Base-by-base conservation (phyloP, 2,329 filamentous ascomycete genomes). In the Elsinoe arachidis region DNA sequence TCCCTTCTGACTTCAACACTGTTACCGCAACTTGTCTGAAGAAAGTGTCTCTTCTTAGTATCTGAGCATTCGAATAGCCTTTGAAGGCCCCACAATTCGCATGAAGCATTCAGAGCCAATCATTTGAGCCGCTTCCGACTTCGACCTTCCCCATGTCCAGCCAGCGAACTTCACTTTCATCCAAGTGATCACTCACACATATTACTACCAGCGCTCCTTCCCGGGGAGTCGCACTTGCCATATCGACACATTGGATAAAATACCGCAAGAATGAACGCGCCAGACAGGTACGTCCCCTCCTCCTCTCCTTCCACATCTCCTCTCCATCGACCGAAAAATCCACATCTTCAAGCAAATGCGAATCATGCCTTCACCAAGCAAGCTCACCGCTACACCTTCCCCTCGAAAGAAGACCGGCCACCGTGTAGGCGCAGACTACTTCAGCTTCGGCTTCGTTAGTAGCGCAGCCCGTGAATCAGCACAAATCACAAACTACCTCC, bases 251-350 rank as follows among this genome's bases (percentile, higher is more conserved):
- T 56, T 56, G 54, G 54, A 56, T 56, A 56, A 26, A 15, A 23
- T 11, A 5, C 30, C 23, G 14, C 43, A 55, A 65, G 64, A 55
- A 81, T 81, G 79, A 81, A 81, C 69, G 76, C 76, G 15, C 76
- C 76, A 63, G 76, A 78, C 61, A 73, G 76, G 78, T 81, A 72
- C 70, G 73, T 69, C 9, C 34, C 54, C 58, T 46, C 43, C 43
- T 55, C 49, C 57, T 56, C 55, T 21, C 53, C 23, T 21, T 35
- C 34, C 30, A 21, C 34, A n/a, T 14, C 51, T 37, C 55, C 38
- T 52, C 26, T 38, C 53, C 35, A 39, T 47, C 41, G 38, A 52
- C 44, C 44, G 26, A 46, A 52, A 55, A 51, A 26, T 49, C 41
- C 43, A n/a, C 44, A 58, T 21, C n/a, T n/a, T 34, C 33, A 34